Base-by-base conservation (phyloP, 345 rosid genomes). In the Brassica carinata region DNA sequence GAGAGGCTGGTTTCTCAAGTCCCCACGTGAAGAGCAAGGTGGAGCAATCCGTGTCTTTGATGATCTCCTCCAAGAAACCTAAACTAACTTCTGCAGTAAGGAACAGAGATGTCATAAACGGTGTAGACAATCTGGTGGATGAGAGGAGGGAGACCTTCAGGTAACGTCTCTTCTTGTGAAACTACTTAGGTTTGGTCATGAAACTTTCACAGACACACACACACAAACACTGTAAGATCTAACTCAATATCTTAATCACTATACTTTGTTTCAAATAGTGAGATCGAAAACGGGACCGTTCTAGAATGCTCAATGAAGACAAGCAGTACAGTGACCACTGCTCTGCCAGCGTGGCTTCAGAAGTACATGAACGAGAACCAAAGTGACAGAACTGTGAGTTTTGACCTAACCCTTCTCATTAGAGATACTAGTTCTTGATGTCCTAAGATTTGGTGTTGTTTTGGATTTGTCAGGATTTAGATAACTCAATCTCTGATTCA, bases 1-100 rank as follows among this genome's bases (percentile, higher is more conserved):
- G 90, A 65, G 98, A 94, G 84, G 98, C 98, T 26, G 97, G 97
- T 66, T 92, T 94, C 80, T 91, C 94, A 2, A 94, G 97, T 57
- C 77, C 92, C 19, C 93, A 87, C 73, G 97, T 94, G 77, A 92
- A 92, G 80, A 89, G 76, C 85, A 88, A 84, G 64, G 94, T 94
- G 13, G 97, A 94, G 59, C 90, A 90, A 69, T 80, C 84, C 38
- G 89, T 88, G 53, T 87, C 93, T 74, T 75, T 85, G 69, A 89
- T 88, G 74, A 74, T 84, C 5, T 85, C 83, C 73, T 85, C 88
- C 48, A 85, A 75, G 66, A 89, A 85, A 81, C 74, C 87, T 23
- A 86, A 89, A 71, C 80, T 83, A 34, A 67, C 64, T 48, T 13
- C 76, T 1, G 79, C 3, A 4, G 51, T 84, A 30, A 82, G 77